These are phyloP conservation scores for Metschnikowia gelsemii DNA, from an alignment of 805 yeast genomes.

Conservation along the genomic window DNA sequence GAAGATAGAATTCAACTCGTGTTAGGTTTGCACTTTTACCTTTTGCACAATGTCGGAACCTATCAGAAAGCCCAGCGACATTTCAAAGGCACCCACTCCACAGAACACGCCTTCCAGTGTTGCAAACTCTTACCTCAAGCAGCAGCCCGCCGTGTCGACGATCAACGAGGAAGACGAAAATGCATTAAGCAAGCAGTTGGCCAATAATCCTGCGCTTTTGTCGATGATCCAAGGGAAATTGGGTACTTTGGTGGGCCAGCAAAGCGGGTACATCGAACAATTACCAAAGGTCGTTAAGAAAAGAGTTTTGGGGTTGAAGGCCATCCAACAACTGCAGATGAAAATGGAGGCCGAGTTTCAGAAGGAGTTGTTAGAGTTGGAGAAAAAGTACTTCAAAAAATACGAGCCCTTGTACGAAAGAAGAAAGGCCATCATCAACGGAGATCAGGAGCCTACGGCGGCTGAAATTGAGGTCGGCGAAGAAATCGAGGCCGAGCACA, in stretches of 20 bases:
- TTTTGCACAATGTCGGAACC: constrained; percentile 75
- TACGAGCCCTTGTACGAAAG: constrained; percentile 75
- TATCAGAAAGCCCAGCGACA: constrained; percentile 72
- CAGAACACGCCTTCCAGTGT: constrained; percentile 96
- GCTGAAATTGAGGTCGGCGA: constrained; percentile 82
- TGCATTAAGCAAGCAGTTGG: constrained; percentile 47
- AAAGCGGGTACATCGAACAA: constrained; percentile 79
- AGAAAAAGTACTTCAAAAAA: constrained; percentile 68
- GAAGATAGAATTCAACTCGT: too few species aligned
- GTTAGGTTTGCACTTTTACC: too few species aligned
- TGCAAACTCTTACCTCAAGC: constrained; percentile 67
- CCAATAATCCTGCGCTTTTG: constrained; percentile 77
- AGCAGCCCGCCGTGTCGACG: constrained; percentile 57
- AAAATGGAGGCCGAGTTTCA: constrained; percentile 89
- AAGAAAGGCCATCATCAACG: constrained; percentile 71
- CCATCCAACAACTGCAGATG: constrained; percentile 76
- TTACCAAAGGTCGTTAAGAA: constrained; percentile 72
- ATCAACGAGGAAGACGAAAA: constrained; percentile 54
- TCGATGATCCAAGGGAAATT: constrained; percentile 89
- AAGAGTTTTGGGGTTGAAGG: constrained; percentile 78
- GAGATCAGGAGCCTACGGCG: constrained; percentile 70
- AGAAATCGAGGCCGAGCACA: constrained; percentile 58
- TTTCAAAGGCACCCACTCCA: constrained; percentile 94
- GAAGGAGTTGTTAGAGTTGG: constrained; percentile 80
- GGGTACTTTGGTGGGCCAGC: constrained; percentile 78